Base-by-base conservation (phyloP, 106 monocot species). In the Acanthochlamys bracteata region DNA sequence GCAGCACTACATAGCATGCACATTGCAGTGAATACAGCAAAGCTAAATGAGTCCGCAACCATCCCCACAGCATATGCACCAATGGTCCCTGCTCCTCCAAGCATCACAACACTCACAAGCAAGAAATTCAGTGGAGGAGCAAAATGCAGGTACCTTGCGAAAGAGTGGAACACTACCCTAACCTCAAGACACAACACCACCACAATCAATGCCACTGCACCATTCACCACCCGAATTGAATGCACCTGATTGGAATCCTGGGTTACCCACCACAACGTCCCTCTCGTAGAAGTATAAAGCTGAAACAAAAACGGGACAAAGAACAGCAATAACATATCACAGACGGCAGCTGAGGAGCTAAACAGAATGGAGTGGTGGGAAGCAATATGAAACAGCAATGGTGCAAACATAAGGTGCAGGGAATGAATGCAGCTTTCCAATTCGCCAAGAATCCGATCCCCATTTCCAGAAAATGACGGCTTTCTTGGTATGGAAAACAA, bases 211-310 rank as follows among this genome's bases (percentile, higher is more conserved):
- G 98, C 98, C 52, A 98, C 75, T 0, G 88, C 92, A 11, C 98
- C 98, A 73, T 98, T 98, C 25, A 75, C 81, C 41, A 98, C 75
- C 43, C 88, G 26, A 25, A 98, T 89, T 24, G 65, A 51, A 9
- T 81, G 76, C 22, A 92, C 68, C 66, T 92, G 74, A 16, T 75
- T 24, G 9, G 51, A 64, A 51, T 98, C 73, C 60, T 65, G 91
- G 4, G 83, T 81, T 49, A 98, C 83, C 98, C 98, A 98, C 98
- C 98, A 98, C 20, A 98, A 65, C 0, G 98, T 88, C 0, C 98
- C 92, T 26, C 88, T 75, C 0, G 92, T 98, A 1, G 92, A 85
- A 0, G 98, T 85, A 65, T 85, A 98, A 14, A 98, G 79, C 66
- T 88, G 88, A 75, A 98, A 98, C 69, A 89, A 63, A 46, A 98